Evolutionary conservation across 2,329 filamentous ascomycete species (phyloP).

Genomic region (Sordariomycetes sp.): DNA sequence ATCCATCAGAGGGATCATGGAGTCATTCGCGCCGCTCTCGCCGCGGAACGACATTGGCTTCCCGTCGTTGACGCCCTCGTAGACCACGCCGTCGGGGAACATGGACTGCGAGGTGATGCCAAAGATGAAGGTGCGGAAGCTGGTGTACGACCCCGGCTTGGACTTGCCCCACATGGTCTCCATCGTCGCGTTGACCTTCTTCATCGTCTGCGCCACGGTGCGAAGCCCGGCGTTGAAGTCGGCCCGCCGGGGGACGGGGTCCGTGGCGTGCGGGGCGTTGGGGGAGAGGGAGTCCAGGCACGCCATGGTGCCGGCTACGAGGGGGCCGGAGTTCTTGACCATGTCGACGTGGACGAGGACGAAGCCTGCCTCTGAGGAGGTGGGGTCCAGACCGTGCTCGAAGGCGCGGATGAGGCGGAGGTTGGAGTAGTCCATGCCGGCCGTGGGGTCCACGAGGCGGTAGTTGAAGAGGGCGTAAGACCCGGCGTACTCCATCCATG

Average conservation of each 20-base stretch:
- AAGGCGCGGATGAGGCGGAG: conserved; percentile 83
- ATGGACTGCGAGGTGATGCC: conserved; percentile 88
- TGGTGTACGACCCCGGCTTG: conserved; percentile 70
- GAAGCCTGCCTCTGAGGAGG: conserved; percentile 85
- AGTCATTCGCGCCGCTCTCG: conserved; percentile 88
- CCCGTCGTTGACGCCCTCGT: conserved; percentile 64
- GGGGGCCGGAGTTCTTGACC: conserved; percentile 71
- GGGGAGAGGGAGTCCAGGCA: conserved; percentile 32
- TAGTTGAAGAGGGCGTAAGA: conserved; percentile 60
- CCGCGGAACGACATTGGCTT: conserved; percentile 73
- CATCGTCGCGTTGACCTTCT: conserved; percentile 66
- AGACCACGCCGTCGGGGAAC: conserved; percentile 86
- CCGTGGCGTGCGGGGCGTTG: not conserved
- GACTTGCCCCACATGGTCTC: conserved; percentile 88
- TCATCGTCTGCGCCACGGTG: conserved; percentile 37
- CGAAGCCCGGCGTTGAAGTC: conserved; percentile 52
- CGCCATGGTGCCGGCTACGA: conserved; percentile 60
- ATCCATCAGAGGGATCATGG: conserved; percentile 83
- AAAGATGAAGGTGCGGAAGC: conserved; percentile 93
- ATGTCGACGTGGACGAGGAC: conserved; percentile 95
- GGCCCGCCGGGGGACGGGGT: conserved; percentile 24
- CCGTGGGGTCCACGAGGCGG: conserved; percentile 39
- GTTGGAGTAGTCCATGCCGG: conserved; percentile 48
- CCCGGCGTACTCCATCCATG: conserved; percentile 78
- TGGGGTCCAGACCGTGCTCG: conserved; percentile 74